phyloP scores from a whole-genome alignment of 116 monocot genomes.

The Dioscorea cayenensis region DNA sequence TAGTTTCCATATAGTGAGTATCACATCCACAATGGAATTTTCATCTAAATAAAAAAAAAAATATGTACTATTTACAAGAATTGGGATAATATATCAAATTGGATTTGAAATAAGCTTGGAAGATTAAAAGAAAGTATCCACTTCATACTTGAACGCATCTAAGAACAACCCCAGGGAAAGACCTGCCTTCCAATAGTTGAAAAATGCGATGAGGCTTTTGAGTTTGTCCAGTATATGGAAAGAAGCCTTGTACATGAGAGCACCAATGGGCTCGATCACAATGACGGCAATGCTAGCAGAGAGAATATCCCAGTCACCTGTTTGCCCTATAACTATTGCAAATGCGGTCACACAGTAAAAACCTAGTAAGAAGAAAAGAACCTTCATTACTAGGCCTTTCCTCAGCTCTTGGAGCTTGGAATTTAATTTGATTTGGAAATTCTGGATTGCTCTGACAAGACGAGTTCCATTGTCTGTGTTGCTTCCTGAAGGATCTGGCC shows the following conservation, averaged over 20 bases:
- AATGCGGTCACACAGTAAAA: constrained; percentile 96
- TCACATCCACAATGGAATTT: too few relatives aligned
- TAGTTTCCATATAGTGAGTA: too few relatives aligned
- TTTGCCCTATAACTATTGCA: constrained; percentile 93
- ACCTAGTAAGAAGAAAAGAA: constrained; percentile 75
- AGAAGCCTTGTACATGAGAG: constrained; percentile 76
- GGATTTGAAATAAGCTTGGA: constrained; percentile 38
- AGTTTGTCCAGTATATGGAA: constrained; percentile 32
- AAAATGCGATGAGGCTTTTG: constrained; percentile 45
- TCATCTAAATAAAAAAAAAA: too few relatives aligned
- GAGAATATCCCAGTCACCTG: constrained; percentile 97
- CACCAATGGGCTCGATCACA: constrained; percentile 81
- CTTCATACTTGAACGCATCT: constrained; percentile 91
- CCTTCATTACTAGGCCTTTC: constrained; percentile 56
- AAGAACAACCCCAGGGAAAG: constrained; percentile 81
- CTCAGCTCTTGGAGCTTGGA: constrained; percentile 38
- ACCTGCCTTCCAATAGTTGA: constrained; percentile 98
- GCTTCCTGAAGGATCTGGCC: constrained; percentile 25
- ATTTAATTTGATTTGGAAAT: constrained; percentile 34
- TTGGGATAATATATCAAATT: constrained; percentile 27
- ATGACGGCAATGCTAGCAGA: constrained; percentile 90
- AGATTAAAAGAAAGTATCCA: constrained; percentile 28
- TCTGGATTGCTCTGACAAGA: constrained; percentile 40
- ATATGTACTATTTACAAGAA: constrained; percentile 15
- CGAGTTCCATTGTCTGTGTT: constrained; percentile 37